Conservation (phyloP, 2,329 filamentous ascomycete genomes). For the Xylariaceae sp. region DNA sequence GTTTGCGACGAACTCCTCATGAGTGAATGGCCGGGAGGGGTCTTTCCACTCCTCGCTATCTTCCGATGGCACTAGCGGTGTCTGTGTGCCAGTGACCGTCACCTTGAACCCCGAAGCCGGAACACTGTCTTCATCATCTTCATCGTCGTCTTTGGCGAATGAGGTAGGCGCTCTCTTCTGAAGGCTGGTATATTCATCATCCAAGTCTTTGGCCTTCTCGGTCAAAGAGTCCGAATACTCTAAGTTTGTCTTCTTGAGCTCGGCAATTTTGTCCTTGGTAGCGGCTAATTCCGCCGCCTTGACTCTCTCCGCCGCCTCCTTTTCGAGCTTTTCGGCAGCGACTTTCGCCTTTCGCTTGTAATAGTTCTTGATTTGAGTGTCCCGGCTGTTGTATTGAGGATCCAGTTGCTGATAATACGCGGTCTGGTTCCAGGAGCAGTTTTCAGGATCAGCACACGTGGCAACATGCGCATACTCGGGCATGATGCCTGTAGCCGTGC, state of each 20-base stretch:
- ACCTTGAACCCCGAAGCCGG: slow-evolving; percentile 10
- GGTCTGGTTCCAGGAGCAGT: slow-evolving; percentile 52
- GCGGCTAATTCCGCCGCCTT: not conserved
- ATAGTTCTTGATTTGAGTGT: slow-evolving; percentile 28
- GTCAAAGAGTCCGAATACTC: slow-evolving; percentile 8
- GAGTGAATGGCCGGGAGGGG: slow-evolving; percentile 42
- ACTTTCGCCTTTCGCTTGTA: slow-evolving; percentile 31
- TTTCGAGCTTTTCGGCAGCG: slow-evolving; percentile 27
- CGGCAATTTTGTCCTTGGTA: not conserved
- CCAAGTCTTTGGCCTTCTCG: not conserved
- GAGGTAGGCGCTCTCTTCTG: slow-evolving; percentile 22
- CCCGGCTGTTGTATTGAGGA: slow-evolving; percentile 40
- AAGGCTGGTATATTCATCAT: slow-evolving; percentile 4
- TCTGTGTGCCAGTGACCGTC: slow-evolving; percentile 15
- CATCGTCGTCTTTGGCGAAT: not conserved
- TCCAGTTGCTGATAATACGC: slow-evolving; percentile 48
- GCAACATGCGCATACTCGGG: slow-evolving; percentile 50
- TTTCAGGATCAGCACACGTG: slow-evolving; percentile 44
- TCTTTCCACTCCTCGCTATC: slow-evolving; percentile 24
- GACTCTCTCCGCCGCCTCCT: slow-evolving; percentile 12
- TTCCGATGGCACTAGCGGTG: slow-evolving; percentile 23
- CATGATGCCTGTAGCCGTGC: slow-evolving; percentile 60
- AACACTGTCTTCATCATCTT: slow-evolving; percentile 12
- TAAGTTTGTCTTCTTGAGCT: slow-evolving; percentile 5
- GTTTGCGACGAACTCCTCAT: slow-evolving; percentile 50